These are phyloP conservation scores for Alternaria consortialis DNA, from an alignment of 2,329 filamentous ascomycete species.

Conservation along the genomic window DNA sequence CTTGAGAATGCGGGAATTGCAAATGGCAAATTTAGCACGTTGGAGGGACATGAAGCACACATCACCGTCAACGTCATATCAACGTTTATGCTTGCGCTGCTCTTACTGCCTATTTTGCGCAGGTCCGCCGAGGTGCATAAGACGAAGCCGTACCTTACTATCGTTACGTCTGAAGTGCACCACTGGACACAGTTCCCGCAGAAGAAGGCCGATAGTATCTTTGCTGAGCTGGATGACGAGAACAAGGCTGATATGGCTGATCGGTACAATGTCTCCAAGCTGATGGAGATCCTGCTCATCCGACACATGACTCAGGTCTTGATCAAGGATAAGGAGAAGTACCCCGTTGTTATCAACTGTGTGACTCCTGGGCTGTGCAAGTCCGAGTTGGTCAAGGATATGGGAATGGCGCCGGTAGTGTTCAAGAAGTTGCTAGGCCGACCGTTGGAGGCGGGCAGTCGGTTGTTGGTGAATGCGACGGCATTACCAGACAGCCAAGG, in stretches of 20 bases:
- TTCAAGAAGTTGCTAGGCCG: slow-evolving; percentile 36
- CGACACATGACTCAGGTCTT: slow-evolving; percentile 24
- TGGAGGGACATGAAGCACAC: slow-evolving; percentile 32
- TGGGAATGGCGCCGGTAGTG: slow-evolving; percentile 13
- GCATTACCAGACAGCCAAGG: slow-evolving; percentile 41
- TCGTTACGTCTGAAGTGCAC: slow-evolving; percentile 41
- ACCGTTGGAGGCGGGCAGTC: slow-evolving; percentile 48
- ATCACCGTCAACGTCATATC: slow-evolving; percentile 49
- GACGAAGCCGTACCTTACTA: slow-evolving; percentile 19
- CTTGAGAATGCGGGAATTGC: slow-evolving; percentile 49
- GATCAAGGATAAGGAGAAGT: slow-evolving; percentile 9
- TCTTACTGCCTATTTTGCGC: slow-evolving; percentile 30
- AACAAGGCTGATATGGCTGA: slow-evolving; percentile 16
- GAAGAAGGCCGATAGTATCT: slow-evolving; percentile 23
- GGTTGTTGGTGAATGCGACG: slow-evolving; percentile 51
- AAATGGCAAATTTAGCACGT: slow-evolving; percentile 29
- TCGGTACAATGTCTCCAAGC: slow-evolving; percentile 33
- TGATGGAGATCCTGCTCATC: slow-evolving; percentile 33
- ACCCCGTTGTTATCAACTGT: slow-evolving; percentile 35
- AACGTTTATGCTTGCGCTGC: slow-evolving; percentile 42
- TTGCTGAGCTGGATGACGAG: slow-evolving; percentile 28
- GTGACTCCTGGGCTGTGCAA: slow-evolving; percentile 40
- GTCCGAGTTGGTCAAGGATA: slow-evolving; percentile 17
- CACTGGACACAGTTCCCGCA: slow-evolving; percentile 31
- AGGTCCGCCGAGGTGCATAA: slow-evolving; percentile 10